These are phyloP conservation scores for Lentinula boryana DNA, from an alignment of 768 basidiomycete genomes.

Conservation along the genomic window DNA sequence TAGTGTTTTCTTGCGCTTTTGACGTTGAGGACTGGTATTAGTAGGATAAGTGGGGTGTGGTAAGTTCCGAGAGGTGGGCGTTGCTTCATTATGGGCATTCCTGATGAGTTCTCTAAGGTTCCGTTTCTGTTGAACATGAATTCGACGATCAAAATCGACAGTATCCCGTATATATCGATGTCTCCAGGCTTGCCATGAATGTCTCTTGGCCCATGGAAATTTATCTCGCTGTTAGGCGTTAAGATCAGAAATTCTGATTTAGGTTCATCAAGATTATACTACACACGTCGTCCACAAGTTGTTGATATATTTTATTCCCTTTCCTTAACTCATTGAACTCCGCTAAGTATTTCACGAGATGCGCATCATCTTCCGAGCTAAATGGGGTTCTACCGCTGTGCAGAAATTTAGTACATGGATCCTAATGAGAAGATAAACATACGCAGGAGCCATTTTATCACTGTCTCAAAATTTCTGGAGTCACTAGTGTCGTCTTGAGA, in stretches of 20 bases:
- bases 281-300: background rate
- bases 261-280: background rate
- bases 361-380: background rate
- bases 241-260: background rate
- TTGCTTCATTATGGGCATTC: background rate
- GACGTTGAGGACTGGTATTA: background rate
- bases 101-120: background rate
- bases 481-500: too few species aligned
- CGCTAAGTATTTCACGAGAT: background rate
- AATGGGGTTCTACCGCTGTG: background rate
- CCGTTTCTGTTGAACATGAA: background rate
- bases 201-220: background rate
- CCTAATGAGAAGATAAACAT: background rate
- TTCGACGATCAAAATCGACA: background rate
- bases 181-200: constrained; percentile 2
- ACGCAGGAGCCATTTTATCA: background rate
- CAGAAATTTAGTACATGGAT: background rate
- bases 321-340: background rate
- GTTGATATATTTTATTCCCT: background rate
- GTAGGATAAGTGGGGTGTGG: background rate
- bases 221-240: background rate
- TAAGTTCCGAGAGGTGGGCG: background rate
- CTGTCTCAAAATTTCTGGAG: too few species aligned
- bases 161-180: background rate
- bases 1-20: background rate